Base-by-base conservation (phyloP, 2,329 filamentous ascomycete species). In the Dothiorella sarmentorum region DNA sequence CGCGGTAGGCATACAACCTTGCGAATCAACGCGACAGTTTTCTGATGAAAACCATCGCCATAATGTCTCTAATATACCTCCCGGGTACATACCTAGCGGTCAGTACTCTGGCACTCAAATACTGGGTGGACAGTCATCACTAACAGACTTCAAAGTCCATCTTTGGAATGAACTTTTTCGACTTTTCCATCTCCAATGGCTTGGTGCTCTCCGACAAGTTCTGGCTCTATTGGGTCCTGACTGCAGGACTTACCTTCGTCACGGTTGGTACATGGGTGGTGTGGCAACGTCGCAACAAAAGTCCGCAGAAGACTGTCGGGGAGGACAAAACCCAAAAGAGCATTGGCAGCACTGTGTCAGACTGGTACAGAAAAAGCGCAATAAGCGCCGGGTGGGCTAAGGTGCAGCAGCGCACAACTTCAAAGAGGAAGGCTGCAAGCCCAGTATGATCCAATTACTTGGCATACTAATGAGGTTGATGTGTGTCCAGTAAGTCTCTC, bases 141-240 rank as follows among this genome's bases (percentile, higher is more conserved):
- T 53, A 24, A 40, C 22, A 13, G 11, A 10, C 10, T 10, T 5
- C 9, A 29, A 10, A 56, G 40, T 26, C 38, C 3, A 56, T 56
- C 1, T 56, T 56, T 20, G 52, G 52, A 15, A 56, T 56, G 40
- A 56, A 56, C 38, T 56, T 56, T 13, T 56, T 56, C 17, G 38
- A 56, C 7, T 56, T 33, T 18, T 56, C 40, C 2, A 7, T 9
- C 4, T 24, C 40, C 2, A 43, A 4, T 20, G 52, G 40, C 2
- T 20, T 56, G 0, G 29, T 24, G 7, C 3, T 35, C 7, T 56
- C 38, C 1, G 7, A 35, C 18, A 35, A 22, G 38, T 56, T 56
- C 18, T 56, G 40, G 52, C 26, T 56, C 13, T 56, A 56, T 9
- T 56, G 52, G 40, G 38, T 26, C 11, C 15, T 56, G 4, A 37